Conservation (phyloP, 2,329 filamentous ascomycete genomes). For the Pseudocercospora crystallina region DNA sequence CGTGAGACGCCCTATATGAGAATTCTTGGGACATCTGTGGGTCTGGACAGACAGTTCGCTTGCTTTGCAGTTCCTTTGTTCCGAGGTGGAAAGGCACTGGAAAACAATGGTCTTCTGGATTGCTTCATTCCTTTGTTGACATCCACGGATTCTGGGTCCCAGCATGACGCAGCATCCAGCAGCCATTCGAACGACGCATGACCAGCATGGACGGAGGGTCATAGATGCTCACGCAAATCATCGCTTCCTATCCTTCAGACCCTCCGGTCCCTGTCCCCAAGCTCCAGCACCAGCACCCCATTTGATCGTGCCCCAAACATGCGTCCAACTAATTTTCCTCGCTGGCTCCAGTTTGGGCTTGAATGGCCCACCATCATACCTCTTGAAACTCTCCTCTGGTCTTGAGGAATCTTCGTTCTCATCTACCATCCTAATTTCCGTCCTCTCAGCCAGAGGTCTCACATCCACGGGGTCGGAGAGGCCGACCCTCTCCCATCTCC, state of each 20-base stretch:
- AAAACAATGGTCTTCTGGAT: too few relatives aligned
- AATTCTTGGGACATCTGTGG: too few relatives aligned
- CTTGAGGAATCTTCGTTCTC: slow-evolving; percentile 29
- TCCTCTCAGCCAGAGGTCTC: neutral
- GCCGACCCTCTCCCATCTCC: slow-evolving; percentile 63
- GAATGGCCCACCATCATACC: slow-evolving; percentile 44
- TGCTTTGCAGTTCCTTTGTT: too few relatives aligned
- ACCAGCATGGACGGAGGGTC: too few relatives aligned
- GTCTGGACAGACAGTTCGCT: too few relatives aligned
- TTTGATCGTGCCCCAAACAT: slow-evolving; percentile 55
- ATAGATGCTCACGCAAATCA: slow-evolving; percentile 1
- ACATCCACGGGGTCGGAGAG: neutral
- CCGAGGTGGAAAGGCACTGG: too few relatives aligned
- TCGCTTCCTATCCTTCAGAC: slow-evolving; percentile 41
- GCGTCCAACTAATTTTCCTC: slow-evolving; percentile 53
- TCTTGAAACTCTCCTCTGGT: slow-evolving; percentile 43
- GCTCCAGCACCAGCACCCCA: slow-evolving; percentile 56
- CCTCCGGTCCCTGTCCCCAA: slow-evolving; percentile 54
- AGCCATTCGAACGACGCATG: too few relatives aligned
- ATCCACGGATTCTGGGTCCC: too few relatives aligned
- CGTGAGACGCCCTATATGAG: too few relatives aligned
- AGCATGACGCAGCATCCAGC: too few relatives aligned
- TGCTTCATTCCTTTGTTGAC: too few relatives aligned
- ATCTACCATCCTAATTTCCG: slow-evolving; percentile 25
- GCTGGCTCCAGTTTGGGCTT: slow-evolving; percentile 45